Conservation (phyloP, 2,329 filamentous ascomycete species). For the Parastagonospora nodorum region DNA sequence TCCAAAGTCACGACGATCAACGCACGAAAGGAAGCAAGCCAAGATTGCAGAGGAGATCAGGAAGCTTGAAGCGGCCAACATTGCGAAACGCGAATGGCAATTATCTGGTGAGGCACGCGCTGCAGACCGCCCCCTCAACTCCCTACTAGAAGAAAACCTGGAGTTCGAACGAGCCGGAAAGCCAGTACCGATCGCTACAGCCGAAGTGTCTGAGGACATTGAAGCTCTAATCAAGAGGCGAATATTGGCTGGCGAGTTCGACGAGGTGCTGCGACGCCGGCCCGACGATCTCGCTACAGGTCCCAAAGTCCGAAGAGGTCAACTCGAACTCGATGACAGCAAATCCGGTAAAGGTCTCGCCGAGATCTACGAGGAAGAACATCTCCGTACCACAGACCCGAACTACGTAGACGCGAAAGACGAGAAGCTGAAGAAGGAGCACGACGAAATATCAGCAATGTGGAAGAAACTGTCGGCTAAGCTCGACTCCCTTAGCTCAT, state of each 20-base stretch:
- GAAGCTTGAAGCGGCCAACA: constrained; percentile 83
- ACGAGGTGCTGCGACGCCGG: constrained; percentile 83
- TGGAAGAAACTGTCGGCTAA: constrained; percentile 82
- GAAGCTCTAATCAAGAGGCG: constrained; percentile 93
- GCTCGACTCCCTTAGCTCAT: constrained; percentile 87
- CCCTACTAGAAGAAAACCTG: constrained; percentile 89
- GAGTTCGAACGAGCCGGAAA: constrained; percentile 97
- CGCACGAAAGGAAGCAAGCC: constrained; percentile 84
- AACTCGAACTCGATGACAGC: constrained; percentile 81
- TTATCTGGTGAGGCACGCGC: constrained; percentile 86
- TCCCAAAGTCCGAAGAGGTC: constrained; percentile 67
- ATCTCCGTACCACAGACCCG: constrained; percentile 77
- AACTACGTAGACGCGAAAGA: constrained; percentile 81
- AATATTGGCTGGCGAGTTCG: constrained; percentile 87
- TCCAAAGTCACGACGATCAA: constrained; percentile 74
- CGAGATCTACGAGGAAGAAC: constrained; percentile 93
- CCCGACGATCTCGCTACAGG: constrained; percentile 73
- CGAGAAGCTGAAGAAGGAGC: constrained; percentile 80
- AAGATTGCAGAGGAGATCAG: constrained; percentile 90
- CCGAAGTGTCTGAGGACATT: constrained; percentile 86
- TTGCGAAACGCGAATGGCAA: constrained; percentile 90
- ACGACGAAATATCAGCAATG: constrained; percentile 78
- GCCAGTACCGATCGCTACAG: constrained; percentile 90
- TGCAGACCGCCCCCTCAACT: constrained; percentile 83
- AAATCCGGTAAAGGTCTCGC: constrained; percentile 88